Base-by-base conservation (phyloP, 768 basidiomycete genomes). In the Suillus subluteus region DNA sequence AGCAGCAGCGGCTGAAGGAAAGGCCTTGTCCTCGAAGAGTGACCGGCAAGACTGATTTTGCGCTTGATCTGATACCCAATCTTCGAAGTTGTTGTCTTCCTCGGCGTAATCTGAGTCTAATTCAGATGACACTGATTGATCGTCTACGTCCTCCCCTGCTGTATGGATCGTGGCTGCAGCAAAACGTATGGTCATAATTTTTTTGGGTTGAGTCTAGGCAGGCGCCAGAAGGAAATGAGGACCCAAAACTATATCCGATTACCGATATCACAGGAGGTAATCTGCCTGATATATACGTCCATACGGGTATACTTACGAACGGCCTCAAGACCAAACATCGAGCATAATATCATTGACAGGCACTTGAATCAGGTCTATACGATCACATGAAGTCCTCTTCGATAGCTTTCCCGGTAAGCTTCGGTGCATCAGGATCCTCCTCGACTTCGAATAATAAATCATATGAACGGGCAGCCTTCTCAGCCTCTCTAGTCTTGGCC, bases 381-480 rank as follows among this genome's bases (percentile, higher is more conserved):
- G 12, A 64, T 84, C 79, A 95, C 91, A 95, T 95, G 75, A 95
- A 95, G 75, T 95, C 94, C 59, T 95, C 93, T 75, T 94, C 92
- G 73, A 94, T 80, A 71, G 93, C 94, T 70, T 86, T 84, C 15
- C 87, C 91, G 3, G 88, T 88, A 77, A 87, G 86, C 69, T 80
- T 79, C 30, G 81, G 82, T 13, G 66, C 80, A 40, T 79, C 76
- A 13, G 88, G 86, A 35, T 88, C 88, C 64, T 84, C 85, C 55
- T 88, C 87, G 3, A 82, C 90, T 32, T 84, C 84, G 79, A 91
- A 94, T 62, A 98, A 79, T 0, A 84, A 81, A 75, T 95, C 94
- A 69, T 98, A 99, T 2, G 91, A 94, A n/a, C 90, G 81, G 11
- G 92, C 89, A 21, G 90, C 90, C 73, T 96, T 97, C 73, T 95